phyloP scores from a whole-genome alignment of 2,329 filamentous ascomycete genomes.

The Colletotrichum aenigma region DNA sequence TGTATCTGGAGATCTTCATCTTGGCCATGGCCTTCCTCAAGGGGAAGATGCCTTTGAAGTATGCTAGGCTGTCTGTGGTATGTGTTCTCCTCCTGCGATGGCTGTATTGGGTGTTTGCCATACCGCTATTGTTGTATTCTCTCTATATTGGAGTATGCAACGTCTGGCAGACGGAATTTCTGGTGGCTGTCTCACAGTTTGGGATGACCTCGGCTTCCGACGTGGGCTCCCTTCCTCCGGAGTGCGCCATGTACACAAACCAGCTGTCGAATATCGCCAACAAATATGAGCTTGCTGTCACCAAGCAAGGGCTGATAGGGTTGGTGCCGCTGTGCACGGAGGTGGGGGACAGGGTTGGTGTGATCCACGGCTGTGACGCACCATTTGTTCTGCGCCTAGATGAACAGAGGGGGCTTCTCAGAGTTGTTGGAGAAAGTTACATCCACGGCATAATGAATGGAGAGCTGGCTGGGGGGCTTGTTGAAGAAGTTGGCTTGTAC shows the following conservation, averaged over 20 bases:
- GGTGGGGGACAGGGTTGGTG: not conserved
- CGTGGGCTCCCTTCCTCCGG: not conserved
- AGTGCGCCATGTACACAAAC: not conserved
- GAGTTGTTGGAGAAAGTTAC: not conserved
- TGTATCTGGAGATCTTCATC: not conserved
- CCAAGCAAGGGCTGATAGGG: not conserved
- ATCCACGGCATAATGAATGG: slow-evolving; percentile 3
- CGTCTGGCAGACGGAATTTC: not conserved
- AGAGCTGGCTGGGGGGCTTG: not conserved
- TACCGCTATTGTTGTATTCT: not conserved
- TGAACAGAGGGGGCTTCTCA: not conserved
- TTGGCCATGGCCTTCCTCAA: not conserved
- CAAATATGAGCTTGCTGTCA: not conserved
- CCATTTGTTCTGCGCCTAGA: not conserved
- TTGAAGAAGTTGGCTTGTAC: not conserved
- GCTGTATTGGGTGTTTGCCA: not conserved
- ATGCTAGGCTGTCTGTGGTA: not conserved
- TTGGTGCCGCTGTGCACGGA: not conserved
- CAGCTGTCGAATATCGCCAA: not conserved
- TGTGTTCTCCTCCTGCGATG: not conserved
- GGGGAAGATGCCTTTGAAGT: not conserved
- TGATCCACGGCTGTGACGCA: not conserved
- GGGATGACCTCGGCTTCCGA: not conserved
- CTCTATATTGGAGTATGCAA: not conserved
- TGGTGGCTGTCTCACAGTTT: not conserved